Evolutionary conservation across 768 basidiomycete species (phyloP), one percentile per base, ranked within the genome.

Genomic region (Lactarius deliciosus): DNA sequence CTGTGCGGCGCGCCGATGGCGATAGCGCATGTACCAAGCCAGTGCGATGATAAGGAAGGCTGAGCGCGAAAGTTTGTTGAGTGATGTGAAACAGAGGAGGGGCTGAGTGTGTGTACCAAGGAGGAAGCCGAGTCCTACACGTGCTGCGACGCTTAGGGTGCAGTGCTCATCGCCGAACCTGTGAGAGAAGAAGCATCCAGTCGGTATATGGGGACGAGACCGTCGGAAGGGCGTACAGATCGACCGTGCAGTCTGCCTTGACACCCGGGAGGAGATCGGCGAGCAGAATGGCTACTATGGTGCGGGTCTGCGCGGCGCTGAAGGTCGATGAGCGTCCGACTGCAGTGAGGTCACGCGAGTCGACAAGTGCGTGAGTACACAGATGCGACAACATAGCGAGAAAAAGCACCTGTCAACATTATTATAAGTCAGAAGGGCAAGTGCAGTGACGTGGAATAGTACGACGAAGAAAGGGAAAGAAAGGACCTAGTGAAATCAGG

Each of bases 221-320:
- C 3, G 11, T 15, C 15, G 36, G 22, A 34, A 9, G 34, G 22
- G 60, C 66, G 16, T 60, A 68, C 63, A 0, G 0, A 25, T 64
- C 53, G n/a, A 64, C 3, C 25, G 34, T 57, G 34, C 66, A 68
- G 11, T 45, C 20, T 6, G 63, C 66, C 36, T 18, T 55, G 20
- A 53, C 66, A 38, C 32, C 28, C 5, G 63, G 66, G 16, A 64
- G 41, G n/a, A 60, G 16, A 3, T 34, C 25, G 6, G 25, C 22
- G 3, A 64, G 54, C 3, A 64, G 20, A 30, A 22, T 40, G 38
- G 18, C 16, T 5, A 43, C n/a, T 56, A 60, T 7, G 9, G 57
- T 56, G n/a, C 32, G 57, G 25, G 22, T 18, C 20, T 25, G 28
- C 8, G 60, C 5, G 0, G 3, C 6, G 55, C 20, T 61, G 16